A percentile compares a stretch with the other conserved stretches of the same genome.
These are phyloP conservation scores for Colletotrichum filicis DNA, from an alignment of 2,329 filamentous ascomycete genomes.

Conservation along the genomic window DNA sequence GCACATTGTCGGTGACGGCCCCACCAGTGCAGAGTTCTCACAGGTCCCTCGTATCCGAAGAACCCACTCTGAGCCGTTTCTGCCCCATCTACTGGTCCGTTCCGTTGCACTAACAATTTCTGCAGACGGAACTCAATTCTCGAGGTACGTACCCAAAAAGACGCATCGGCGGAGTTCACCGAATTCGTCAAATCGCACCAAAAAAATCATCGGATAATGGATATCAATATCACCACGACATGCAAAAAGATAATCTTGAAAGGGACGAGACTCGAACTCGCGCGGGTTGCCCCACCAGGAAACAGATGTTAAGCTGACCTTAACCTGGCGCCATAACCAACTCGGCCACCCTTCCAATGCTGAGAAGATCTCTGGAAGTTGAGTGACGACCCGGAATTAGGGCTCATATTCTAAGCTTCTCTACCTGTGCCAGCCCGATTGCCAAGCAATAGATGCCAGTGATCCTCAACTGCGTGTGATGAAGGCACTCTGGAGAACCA, in stretches of 20 bases:
- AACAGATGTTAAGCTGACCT: conserved; percentile 34
- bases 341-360: conserved; percentile 27
- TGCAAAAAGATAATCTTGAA: neutral
- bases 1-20: conserved; percentile 17
- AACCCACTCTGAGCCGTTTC: conserved; percentile 1
- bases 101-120: neutral
- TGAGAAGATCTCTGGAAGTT: neutral
- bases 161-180: neutral
- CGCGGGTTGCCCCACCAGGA: conserved; percentile 36
- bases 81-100: conserved; percentile 4
- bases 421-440: too few relatives aligned
- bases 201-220: neutral
- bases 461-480: too few relatives aligned
- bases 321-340: conserved; percentile 36
- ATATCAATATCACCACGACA: too few relatives aligned
- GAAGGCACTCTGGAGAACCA: too few relatives aligned
- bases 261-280: conserved; percentile 36
- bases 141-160: neutral
- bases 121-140: neutral
- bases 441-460: too few relatives aligned
- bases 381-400: rapidly evolving
- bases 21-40: conserved; percentile 30
- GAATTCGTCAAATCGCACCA: neutral
- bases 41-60: conserved; percentile 23
- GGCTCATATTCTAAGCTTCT: neutral